Base-by-base conservation (phyloP, 306 rosid species). In the Prosopis cineraria region DNA sequence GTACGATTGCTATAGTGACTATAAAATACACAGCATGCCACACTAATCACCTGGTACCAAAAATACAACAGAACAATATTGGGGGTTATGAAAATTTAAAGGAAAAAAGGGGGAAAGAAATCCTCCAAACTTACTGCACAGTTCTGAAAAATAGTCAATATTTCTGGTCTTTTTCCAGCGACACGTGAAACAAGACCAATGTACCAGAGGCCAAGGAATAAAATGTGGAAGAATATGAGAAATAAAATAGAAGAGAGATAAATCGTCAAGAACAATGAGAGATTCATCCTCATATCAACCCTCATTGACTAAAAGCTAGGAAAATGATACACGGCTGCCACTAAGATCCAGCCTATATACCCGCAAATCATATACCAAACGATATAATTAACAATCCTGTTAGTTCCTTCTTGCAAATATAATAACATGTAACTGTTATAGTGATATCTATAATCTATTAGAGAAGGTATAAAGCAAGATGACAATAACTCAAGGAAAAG, bases 301-400 rank as follows among this genome's bases (percentile, higher is more conserved):
- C 98, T 97, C 99, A 93, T 96, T 80, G 97, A 93, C 91, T 80
- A 93, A 83, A 93, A 91, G 88, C 97, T 93, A 66, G 98, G 98
- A 79, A 96, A 98, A 81, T 96, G 99, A 87, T 96, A 96, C 85
- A 91, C 90, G 67, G 98, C 98, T 76, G 99, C 98, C 81, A 96
- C 90, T 87, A 91, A 83, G 86, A 96, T 91, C 99, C 97, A 93
- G 53, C 73, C 91, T 78, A 96, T 82, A 84, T 96, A 96, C 99
- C 98, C 91, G 84, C 83, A 85, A 66, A 78, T 60, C 41, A 40
- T 72, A 80, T 11, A 19, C 56, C 81, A 45, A 79, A n/a, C 79
- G 68, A 73, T n/a, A n/a, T n/a, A n/a, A n/a, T 73, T 84, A 80
- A 36, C 16, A 81, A 71, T 74, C 60, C 58, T 41, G 20, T 58